A percentile compares a stretch with the other conserved stretches of the same genome.
phyloP scores from a whole-genome alignment of 1,139 yeast species.

The Magnusiomyces ingens region DNA sequence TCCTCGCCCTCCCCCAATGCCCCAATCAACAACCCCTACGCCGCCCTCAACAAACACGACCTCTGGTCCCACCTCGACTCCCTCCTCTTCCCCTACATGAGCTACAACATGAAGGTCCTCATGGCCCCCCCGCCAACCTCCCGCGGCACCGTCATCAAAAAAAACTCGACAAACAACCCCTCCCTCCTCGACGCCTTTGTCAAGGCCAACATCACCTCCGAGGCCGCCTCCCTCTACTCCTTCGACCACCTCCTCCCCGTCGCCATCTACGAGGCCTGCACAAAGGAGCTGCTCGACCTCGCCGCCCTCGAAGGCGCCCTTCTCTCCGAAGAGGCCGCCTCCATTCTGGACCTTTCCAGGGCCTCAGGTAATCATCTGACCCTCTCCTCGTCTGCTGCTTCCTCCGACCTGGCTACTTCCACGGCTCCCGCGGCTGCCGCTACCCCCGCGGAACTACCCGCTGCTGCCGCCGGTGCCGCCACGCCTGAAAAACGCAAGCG shows the following conservation, averaged over 20 bases:
- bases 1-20: neutral
- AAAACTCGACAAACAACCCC: neutral
- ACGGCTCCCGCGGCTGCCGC: neutral
- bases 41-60: neutral
- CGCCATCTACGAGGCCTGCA: conserved; percentile 1
- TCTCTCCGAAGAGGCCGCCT: no score
- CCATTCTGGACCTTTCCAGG: no score
- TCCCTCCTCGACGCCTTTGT: conserved; percentile 7
- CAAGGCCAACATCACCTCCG: conserved; percentile 11
- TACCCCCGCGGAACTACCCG: neutral
- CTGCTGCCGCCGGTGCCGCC: neutral
- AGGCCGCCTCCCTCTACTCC: conserved; percentile 12
- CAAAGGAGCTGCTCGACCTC: neutral
- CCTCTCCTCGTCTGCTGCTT: neutral
- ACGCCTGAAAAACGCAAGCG: neutral
- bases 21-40: neutral
- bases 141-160: neutral
- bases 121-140: conserved; percentile 1
- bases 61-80: conserved; percentile 11
- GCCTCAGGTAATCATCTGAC: no score
- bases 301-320: no score
- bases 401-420: neutral
- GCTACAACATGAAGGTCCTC: conserved; percentile 10
- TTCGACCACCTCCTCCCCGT: neutral
- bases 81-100: conserved; percentile 13